Base-by-base conservation (phyloP, 1,139 yeast genomes). In the Ogataea hybrid region DNA sequence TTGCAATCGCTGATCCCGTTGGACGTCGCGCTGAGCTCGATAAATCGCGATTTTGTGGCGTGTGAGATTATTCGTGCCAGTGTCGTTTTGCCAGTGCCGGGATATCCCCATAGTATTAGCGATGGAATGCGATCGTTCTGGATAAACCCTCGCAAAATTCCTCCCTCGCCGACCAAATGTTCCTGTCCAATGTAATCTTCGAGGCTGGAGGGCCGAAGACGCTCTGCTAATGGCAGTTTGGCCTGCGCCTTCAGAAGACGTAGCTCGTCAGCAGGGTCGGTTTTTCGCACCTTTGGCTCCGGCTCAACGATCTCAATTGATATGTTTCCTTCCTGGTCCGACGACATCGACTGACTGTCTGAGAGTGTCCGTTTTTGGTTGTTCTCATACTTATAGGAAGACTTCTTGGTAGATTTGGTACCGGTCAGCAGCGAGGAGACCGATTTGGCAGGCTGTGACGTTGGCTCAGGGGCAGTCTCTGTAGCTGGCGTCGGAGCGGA, bases 61-160 rank as follows among this genome's bases (percentile, higher is more conserved):
- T 68, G 64, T 1, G 80, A 84, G 8, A 85, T 70, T 18, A 84
- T 79, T 40, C 85, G 59, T 1, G 81, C 80, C 37, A 77, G 55
- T 0, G 97, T 81, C 0, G 99, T 92, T 59, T 92, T 92, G 0
- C 99, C 99, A 2, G 84, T 92, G 0, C 97, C 97, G 1, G 97
- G 95, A 1, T 86, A 86, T 0, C 99, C 99, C 97, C 97, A 92
- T 11, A 92, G 67, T 6, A 92, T 79, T 69, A 92, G 76, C 0
- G 97, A 89, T 0, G 97, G 97, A 2, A 80, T 77, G 50, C 65
- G 67, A 32, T 79, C 84, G 2, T 75, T 63, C 28, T 73, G 71
- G 2, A 92, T 76, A 42, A 87, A 81, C 36, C 83, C 81, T 32
- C 86, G 69, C 12, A 94, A 63, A 0, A 88, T 65, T 0, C 97